Percentiles rank a stretch among this genome's conserved stretches.
Evolutionary conservation across 164 flowering plant species (phyloP).

Genomic region (Macadamia tetraphylla): DNA sequence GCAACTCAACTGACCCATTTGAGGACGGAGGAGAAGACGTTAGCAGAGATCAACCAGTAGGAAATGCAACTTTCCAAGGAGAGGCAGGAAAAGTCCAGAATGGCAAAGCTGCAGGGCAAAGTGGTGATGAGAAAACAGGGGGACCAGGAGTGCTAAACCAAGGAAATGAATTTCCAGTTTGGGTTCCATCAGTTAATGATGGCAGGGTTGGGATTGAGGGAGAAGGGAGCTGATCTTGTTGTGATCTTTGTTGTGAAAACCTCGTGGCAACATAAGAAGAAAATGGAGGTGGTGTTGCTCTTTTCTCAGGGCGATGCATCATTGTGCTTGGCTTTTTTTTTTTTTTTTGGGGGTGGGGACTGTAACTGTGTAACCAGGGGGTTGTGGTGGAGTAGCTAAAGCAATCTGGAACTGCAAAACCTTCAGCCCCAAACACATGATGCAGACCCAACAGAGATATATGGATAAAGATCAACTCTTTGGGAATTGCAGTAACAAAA

Average conservation of each 20-base stretch:
- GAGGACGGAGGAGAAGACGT: conserved; percentile 70
- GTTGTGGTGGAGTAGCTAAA: conserved; percentile 38
- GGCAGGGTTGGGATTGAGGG: conserved; percentile 33
- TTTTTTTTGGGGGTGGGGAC: neutral
- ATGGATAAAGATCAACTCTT: neutral
- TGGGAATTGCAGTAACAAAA: neutral
- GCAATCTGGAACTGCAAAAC: neutral
- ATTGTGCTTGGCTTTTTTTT: conserved; percentile 21
- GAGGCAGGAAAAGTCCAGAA: conserved; percentile 78
- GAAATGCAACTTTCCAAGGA: conserved; percentile 78
- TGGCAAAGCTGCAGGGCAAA: conserved; percentile 85
- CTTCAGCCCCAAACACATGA: too few species aligned
- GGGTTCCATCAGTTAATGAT: conserved; percentile 55
- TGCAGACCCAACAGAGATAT: neutral
- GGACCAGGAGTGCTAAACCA: conserved; percentile 87
- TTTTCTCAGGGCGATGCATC: conserved; percentile 38
- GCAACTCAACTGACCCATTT: conserved; percentile 58
- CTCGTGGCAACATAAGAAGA: conserved; percentile 34
- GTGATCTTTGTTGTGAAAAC: conserved; percentile 49
- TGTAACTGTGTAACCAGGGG: conserved; percentile 32
- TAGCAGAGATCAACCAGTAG: conserved; percentile 59
- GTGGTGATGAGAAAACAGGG: conserved; percentile 79
- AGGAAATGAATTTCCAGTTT: conserved; percentile 47
- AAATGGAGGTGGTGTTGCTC: conserved; percentile 37
- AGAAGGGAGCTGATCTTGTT: conserved; percentile 42